Evolutionary conservation across 148 eudicot genomes (phyloP).

Genomic region (Pouteria glomerata): DNA sequence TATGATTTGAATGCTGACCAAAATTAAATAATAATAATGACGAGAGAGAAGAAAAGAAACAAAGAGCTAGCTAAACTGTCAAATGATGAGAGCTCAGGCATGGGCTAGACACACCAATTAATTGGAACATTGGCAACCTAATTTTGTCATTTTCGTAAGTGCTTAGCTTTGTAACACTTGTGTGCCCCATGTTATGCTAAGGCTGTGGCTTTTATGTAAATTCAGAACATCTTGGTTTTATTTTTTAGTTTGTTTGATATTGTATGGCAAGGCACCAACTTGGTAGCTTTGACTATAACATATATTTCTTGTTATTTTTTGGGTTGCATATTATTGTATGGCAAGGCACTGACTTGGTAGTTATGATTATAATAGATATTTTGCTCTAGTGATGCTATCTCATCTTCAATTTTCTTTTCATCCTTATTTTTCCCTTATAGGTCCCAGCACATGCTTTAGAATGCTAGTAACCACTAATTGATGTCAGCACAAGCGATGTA

Average conservation of each 20-base stretch:
- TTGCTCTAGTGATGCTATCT: background rate
- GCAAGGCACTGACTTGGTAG: too few species aligned
- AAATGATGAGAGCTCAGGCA: background rate
- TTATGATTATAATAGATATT: background rate
- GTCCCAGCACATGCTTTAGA: constrained; percentile 80
- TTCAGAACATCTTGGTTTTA: background rate
- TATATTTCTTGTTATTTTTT: too few species aligned
- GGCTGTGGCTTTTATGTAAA: background rate
- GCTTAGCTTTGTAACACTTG: background rate
- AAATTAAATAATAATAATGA: too few species aligned
- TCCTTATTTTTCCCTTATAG: constrained; percentile 31
- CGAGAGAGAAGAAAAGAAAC: too few species aligned
- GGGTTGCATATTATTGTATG: too few species aligned
- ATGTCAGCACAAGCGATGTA: constrained; percentile 16
- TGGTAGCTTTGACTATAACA: too few species aligned
- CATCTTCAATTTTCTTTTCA: background rate
- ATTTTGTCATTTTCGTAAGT: background rate
- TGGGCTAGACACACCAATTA: background rate
- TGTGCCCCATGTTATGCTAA: background rate
- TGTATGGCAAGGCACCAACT: background rate
- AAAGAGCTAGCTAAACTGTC: too few species aligned
- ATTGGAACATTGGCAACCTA: background rate
- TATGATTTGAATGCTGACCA: too few species aligned
- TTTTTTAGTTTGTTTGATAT: background rate
- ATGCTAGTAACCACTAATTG: constrained; percentile 32